These are phyloP conservation scores for Collybia mongolica DNA, from an alignment of 768 basidiomycete genomes.

Conservation along the genomic window DNA sequence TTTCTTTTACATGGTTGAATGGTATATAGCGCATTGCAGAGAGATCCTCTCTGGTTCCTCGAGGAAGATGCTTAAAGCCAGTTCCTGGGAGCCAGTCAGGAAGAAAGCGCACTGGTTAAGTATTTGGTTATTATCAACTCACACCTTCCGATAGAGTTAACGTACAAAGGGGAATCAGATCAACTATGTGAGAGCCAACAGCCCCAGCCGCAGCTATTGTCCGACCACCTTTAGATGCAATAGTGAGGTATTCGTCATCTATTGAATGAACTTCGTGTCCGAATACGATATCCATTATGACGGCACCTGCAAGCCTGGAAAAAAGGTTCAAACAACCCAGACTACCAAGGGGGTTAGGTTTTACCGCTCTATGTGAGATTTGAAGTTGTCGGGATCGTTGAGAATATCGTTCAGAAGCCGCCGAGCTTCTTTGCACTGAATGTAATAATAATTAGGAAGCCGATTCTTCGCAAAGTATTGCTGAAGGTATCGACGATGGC, in stretches of 20 bases:
- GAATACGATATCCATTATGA: slow-evolving; percentile 4
- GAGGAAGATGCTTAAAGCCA: not conserved
- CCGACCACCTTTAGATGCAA: slow-evolving; percentile 6
- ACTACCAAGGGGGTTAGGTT: not conserved
- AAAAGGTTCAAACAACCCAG: not conserved
- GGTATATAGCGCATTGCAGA: slow-evolving; percentile 11
- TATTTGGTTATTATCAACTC: too few species aligned
- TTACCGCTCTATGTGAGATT: slow-evolving; percentile 1
- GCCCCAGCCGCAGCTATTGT: slow-evolving; percentile 2
- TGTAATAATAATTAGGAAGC: not conserved
- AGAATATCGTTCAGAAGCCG: slow-evolving; percentile 3
- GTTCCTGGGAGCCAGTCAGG: slow-evolving; percentile 24
- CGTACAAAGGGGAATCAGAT: slow-evolving; percentile 1
- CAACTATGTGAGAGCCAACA: slow-evolving; percentile 1
- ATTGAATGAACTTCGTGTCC: slow-evolving; percentile 2
- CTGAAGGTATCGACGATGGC: slow-evolving; percentile 2
- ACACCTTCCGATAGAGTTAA: too few species aligned
- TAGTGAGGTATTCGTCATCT: slow-evolving; percentile 4
- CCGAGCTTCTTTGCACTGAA: not conserved
- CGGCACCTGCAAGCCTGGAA: slow-evolving; percentile 3
- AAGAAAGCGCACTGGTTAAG: slow-evolving; percentile 20
- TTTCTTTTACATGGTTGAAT: slow-evolving; percentile 14
- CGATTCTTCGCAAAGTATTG: slow-evolving; percentile 4
- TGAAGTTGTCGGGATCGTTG: slow-evolving; percentile 1
- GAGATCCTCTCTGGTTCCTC: not conserved